Evolutionary conservation across 768 basidiomycete genomes (phyloP).

Genomic region (Mrakia hoshinonis): DNA sequence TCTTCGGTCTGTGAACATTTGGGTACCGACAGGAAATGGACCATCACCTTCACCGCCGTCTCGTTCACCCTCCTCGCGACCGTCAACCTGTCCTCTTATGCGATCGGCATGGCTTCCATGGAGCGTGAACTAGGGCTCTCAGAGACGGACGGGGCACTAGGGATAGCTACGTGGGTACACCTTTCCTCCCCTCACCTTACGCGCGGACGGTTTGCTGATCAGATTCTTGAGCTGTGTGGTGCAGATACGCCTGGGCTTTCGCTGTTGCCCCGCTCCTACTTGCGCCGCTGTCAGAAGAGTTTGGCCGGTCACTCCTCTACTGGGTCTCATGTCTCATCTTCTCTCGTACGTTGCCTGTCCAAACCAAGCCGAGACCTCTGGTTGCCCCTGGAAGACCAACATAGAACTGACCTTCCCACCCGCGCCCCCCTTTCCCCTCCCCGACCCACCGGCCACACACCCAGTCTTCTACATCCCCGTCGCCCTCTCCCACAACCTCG

Average conservation of each 20-base stretch:
- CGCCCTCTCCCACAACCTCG: conserved; percentile 39
- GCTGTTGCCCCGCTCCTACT: conserved; percentile 38
- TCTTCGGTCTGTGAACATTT: no score
- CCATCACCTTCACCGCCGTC: neutral
- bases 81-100: conserved; percentile 16
- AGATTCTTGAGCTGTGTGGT: no score
- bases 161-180: neutral
- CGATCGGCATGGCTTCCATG: conserved; percentile 9
- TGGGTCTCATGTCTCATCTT: conserved; percentile 35
- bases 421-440: no score
- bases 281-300: conserved; percentile 37
- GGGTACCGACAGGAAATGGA: neutral
- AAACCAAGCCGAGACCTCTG: no score
- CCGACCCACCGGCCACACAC: no score
- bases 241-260: conserved; percentile 31
- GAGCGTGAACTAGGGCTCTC: neutral
- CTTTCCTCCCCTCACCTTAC: conserved; percentile 28
- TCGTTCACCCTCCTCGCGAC: neutral
- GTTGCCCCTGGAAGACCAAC: no score
- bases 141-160: neutral
- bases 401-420: conserved; percentile 27
- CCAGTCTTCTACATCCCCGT: conserved; percentile 30
- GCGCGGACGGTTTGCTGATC: conserved; percentile 26
- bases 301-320: conserved; percentile 38
- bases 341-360: neutral